Evolutionary conservation across 106 monocot genomes (phyloP), one percentile per base, ranked within the genome.

Genomic region (Platanthera zijinensis): DNA sequence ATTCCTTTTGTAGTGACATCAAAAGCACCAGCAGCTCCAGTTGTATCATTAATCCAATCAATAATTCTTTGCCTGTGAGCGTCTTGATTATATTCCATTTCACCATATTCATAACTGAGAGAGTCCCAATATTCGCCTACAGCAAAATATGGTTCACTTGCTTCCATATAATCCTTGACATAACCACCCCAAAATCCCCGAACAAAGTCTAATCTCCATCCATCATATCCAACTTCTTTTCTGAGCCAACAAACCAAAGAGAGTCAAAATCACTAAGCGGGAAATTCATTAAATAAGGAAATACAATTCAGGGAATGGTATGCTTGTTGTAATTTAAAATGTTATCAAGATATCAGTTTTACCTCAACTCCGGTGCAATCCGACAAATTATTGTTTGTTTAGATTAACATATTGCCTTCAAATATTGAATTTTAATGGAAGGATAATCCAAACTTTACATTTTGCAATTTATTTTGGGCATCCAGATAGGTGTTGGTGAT

Each of bases 61-160:
- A 96, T 79, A 30, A 96, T 96, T 82, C 93, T 88, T 78, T 96
- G 96, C 74, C 96, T 93, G 78, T 96, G 96, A 45, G 91, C 89
- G 87, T 96, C 92, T 89, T 96, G 96, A 89, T 89, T 93, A 64
- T 80, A 80, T 75, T 96, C 93, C 93, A 96, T 93, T 82, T 83
- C 85, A 74, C 93, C 90, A 85, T 93, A 96, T 66, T 90, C 89
- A 64, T 96, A 96, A 85, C 86, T 96, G 9, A 96, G 89, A 67
- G 96, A 96, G 75, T 96, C 96, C 96, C 96, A 96, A 63, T 89
- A 96, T 81, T 96, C 96, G 3, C 96, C 96, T 25, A 96, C 96
- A 39, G 87, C 82, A 89, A 96, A 93, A 71, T 85, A 91, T 3
- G 93, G 91, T 81, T 87, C 75, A 80, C 80, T 96, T 56, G 93